Percentiles rank a stretch among this genome's conserved stretches.
Conservation (phyloP, 306 rosid genomes). For the Malus sieversii region DNA sequence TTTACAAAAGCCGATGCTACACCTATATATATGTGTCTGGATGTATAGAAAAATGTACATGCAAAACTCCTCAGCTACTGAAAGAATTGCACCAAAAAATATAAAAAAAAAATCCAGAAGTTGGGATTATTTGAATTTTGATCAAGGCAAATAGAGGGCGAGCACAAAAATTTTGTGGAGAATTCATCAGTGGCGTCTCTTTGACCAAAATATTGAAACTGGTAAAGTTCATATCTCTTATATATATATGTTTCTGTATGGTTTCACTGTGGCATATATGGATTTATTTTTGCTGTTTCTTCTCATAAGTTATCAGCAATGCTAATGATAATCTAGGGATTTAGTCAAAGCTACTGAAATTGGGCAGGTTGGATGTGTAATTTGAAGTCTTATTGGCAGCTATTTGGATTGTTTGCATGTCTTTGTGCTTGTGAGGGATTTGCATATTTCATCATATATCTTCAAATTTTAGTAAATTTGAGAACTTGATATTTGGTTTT, state of each 20-base stretch:
- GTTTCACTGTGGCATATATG: conserved; percentile 13
- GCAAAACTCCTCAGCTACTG: conserved; percentile 11
- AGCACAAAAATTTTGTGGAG: conserved; percentile 6
- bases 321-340: conserved; percentile 15
- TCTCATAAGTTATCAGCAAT: conserved; percentile 11
- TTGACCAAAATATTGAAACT: conserved; percentile 14
- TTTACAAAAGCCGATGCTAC: neutral
- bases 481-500: conserved; percentile 11
- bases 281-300: neutral
- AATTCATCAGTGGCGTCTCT: conserved; percentile 27
- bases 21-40: neutral
- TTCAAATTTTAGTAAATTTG: neutral
- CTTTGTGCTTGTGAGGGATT: neutral
- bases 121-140: conserved; percentile 15
- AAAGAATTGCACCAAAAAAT: conserved; percentile 6
- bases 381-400: neutral
- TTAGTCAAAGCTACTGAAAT: conserved; percentile 19
- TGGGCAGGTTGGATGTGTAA: conserved; percentile 15
- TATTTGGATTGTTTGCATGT: neutral
- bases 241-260: neutral
- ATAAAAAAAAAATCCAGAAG: neutral
- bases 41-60: neutral
- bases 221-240: conserved; percentile 21
- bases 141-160: conserved; percentile 16
- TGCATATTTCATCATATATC: neutral